Conservation (phyloP, 1,139 yeast species). For the Spathaspora jeffriesii region DNA sequence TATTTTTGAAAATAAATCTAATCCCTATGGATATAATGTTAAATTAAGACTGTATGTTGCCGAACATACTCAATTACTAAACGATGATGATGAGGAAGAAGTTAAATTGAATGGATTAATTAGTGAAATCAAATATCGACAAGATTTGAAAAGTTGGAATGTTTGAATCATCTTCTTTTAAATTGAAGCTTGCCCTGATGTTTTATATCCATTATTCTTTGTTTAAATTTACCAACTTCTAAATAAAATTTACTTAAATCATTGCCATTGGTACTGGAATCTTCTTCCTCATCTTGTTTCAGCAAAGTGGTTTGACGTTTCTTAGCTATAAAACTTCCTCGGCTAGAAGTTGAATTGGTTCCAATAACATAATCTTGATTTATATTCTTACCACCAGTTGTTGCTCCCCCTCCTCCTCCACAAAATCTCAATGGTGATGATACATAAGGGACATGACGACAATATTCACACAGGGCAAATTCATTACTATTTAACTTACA, state of each 20-base stretch:
- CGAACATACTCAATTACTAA: conserved; percentile 21
- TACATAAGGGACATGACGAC: conserved; percentile 23
- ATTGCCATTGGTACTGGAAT: conserved; percentile 8
- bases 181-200: conserved; percentile 7
- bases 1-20: conserved; percentile 52
- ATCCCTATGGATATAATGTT: conserved; percentile 69
- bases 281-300: conserved; percentile 8
- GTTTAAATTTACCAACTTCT: conserved; percentile 12
- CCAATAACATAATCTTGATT: neutral
- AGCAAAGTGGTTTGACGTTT: neutral
- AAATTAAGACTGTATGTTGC: conserved; percentile 20
- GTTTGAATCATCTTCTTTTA: neutral
- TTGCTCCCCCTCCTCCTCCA: neutral
- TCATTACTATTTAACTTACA: conserved; percentile 12
- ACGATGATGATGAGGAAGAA: conserved; percentile 33
- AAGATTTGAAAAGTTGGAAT: conserved; percentile 49
- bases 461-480: conserved; percentile 18
- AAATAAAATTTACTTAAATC: conserved; percentile 13
- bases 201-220: conserved; percentile 10
- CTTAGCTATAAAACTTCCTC: conserved; percentile 8
- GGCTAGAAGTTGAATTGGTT: neutral
- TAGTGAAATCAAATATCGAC: conserved; percentile 39
- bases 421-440: conserved; percentile 20
- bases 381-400: neutral
- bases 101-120: conserved; percentile 44